Percentiles rank a stretch among this genome's conserved stretches.
Conservation (phyloP, 2,329 filamentous ascomycete genomes). For the Ceratocystis alfenasii region DNA sequence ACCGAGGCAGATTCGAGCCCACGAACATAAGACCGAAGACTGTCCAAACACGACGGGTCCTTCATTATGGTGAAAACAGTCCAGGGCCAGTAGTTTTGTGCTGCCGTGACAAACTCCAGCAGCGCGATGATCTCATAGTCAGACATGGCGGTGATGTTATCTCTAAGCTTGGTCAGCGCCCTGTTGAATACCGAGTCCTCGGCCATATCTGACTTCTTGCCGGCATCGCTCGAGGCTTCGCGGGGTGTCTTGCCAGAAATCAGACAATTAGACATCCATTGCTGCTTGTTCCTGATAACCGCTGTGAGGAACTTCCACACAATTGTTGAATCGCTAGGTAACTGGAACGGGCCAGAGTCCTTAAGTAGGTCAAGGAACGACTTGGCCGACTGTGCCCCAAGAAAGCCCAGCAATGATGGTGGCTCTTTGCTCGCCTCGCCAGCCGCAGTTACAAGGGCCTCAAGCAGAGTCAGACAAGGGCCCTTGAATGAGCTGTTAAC, state of each 20-base stretch:
- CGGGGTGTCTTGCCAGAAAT: slow-evolving; percentile 72
- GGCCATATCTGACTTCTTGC: slow-evolving; percentile 30
- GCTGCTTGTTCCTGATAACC: slow-evolving; percentile 78
- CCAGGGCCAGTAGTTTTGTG: slow-evolving; percentile 94
- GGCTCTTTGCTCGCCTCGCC: slow-evolving; percentile 51
- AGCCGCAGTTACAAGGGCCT: slow-evolving; percentile 59
- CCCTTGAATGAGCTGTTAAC: slow-evolving; percentile 53
- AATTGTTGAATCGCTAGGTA: slow-evolving; percentile 50
- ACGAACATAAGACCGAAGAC: slow-evolving; percentile 58
- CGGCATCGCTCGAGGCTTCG: slow-evolving; percentile 45
- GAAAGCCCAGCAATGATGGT: slow-evolving; percentile 82
- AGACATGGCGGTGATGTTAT: slow-evolving; percentile 49
- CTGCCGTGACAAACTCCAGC: slow-evolving; percentile 73
- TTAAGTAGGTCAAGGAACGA: slow-evolving; percentile 72
- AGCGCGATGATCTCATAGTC: slow-evolving; percentile 59
- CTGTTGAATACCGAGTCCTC: slow-evolving; percentile 57
- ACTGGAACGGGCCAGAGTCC: slow-evolving; percentile 61
- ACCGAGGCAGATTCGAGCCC: slow-evolving; percentile 41
- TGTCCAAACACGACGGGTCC: slow-evolving; percentile 60
- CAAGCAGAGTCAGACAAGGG: slow-evolving; percentile 56
- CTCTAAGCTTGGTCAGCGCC: slow-evolving; percentile 57
- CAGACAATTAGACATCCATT: slow-evolving; percentile 90
- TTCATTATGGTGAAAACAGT: slow-evolving; percentile 69
- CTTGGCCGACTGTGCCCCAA: slow-evolving; percentile 71
- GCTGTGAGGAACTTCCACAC: slow-evolving; percentile 81